phyloP scores from a whole-genome alignment of 495 filamentous ascomycete genomes.

The Aspergillus bridgeri region DNA sequence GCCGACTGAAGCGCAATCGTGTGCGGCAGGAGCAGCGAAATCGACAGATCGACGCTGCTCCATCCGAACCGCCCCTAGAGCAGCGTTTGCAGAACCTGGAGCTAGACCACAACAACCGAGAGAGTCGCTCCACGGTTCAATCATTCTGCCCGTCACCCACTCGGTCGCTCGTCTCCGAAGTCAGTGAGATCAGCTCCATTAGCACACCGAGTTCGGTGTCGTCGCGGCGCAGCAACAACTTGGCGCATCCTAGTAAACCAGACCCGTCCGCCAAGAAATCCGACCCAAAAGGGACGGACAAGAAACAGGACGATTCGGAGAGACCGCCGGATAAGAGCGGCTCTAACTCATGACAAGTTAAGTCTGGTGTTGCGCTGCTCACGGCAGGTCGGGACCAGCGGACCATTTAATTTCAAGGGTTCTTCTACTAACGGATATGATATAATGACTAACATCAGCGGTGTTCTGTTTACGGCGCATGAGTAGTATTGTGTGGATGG shows the following conservation, averaged over 20 bases:
- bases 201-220: conserved; percentile 23
- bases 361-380: neutral
- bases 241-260: neutral
- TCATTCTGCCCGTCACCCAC: conserved; percentile 10
- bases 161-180: conserved; percentile 19
- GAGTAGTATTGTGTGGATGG: neutral
- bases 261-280: neutral
- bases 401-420: neutral
- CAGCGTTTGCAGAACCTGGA: conserved; percentile 24
- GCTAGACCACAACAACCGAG: conserved; percentile 15
- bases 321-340: neutral
- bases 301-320: neutral
- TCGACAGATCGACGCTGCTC: conserved; percentile 1
- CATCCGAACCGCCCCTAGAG: conserved; percentile 9
- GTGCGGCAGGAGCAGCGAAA: conserved; percentile 21
- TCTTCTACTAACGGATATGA: neutral
- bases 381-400: neutral
- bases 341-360: neutral
- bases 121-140: conserved; percentile 13
- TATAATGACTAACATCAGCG: neutral
- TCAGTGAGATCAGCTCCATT: conserved; percentile 22
- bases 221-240: conserved; percentile 4
- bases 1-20: conserved; percentile 22
- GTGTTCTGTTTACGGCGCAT: conserved; percentile 1
- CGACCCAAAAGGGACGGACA: neutral